Percentiles rank a stretch among this genome's conserved stretches.
Evolutionary conservation across 2,329 filamentous ascomycete species (phyloP).

Genomic region (Hypoxylon sp.): DNA sequence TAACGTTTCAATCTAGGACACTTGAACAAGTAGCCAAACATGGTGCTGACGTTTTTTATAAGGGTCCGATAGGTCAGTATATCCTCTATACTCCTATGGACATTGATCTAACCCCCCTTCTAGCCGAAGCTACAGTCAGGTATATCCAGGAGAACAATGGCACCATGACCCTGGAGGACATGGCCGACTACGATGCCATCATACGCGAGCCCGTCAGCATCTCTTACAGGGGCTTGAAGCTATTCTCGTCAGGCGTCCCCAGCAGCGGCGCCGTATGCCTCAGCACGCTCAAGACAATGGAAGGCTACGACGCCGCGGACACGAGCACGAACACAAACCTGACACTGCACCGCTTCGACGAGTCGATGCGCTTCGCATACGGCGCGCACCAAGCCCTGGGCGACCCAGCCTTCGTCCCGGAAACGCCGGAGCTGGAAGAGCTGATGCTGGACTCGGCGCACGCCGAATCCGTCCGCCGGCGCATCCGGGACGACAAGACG

Average conservation of each 20-base stretch:
- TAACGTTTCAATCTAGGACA: conserved; percentile 53
- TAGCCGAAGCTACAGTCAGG: conserved; percentile 75
- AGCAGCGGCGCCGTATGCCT: conserved; percentile 80
- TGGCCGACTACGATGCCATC: conserved; percentile 70
- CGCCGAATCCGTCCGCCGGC: conserved; percentile 66
- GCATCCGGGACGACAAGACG: conserved; percentile 77
- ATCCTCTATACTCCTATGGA: conserved; percentile 1
- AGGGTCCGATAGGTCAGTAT: conserved; percentile 66
- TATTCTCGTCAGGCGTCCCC: conserved; percentile 76
- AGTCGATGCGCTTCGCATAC: conserved; percentile 91
- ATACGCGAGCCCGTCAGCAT: conserved; percentile 69
- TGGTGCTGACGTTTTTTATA: conserved; percentile 79
- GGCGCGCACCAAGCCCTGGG: conserved; percentile 80
- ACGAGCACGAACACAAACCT: conserved; percentile 62
- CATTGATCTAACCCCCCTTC: conserved; percentile 45
- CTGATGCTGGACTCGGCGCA: conserved; percentile 71
- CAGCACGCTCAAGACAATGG: conserved; percentile 81
- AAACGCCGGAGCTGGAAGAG: conserved; percentile 69
- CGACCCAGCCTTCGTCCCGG: conserved; percentile 78
- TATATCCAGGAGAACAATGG: conserved; percentile 75
- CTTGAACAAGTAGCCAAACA: conserved; percentile 78
- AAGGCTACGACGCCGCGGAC: conserved; percentile 73
- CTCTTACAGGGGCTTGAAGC: conserved; percentile 73
- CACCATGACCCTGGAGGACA: conserved; percentile 66
- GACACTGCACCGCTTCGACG: conserved; percentile 82